phyloP scores from a whole-genome alignment of 2,329 filamentous ascomycete species.

The Alternaria incomplexa region DNA sequence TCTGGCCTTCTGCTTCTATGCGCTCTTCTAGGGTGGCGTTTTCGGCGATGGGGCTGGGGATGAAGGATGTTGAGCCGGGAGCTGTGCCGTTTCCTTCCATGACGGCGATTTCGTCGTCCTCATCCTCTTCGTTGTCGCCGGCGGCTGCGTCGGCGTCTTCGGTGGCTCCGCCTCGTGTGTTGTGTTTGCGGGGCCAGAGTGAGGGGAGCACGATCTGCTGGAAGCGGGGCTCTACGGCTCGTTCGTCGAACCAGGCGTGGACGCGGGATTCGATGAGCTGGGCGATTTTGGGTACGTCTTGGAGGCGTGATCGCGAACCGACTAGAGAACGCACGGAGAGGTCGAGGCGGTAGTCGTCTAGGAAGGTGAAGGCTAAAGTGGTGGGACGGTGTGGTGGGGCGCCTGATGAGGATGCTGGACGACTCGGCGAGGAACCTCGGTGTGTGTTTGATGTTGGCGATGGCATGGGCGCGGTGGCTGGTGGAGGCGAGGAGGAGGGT shows the following conservation, averaged over 20 bases:
- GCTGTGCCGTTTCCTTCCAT: conserved; percentile 15
- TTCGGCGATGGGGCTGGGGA: conserved; percentile 11
- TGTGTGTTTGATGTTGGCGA: conserved; percentile 50
- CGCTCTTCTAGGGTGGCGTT: conserved; percentile 37
- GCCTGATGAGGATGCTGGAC: conserved; percentile 32
- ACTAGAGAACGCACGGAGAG: conserved; percentile 81
- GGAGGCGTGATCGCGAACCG: conserved; percentile 77
- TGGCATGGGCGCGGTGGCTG: conserved; percentile 31
- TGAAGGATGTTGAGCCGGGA: conserved; percentile 10
- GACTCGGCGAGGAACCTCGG: conserved; percentile 53
- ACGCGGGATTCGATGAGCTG: conserved; percentile 80
- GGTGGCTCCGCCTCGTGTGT: conserved; percentile 74
- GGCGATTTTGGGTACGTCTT: conserved; percentile 88
- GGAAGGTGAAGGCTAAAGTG: conserved; percentile 92
- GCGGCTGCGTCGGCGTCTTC: conserved; percentile 42
- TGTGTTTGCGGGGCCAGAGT: conserved; percentile 84
- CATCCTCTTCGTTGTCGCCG: conserved; percentile 47
- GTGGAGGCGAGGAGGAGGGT: conserved; percentile 60
- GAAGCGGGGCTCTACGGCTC: conserved; percentile 83
- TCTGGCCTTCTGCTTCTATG: conserved; percentile 45
- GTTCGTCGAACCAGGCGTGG: conserved; percentile 87
- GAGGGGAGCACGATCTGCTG: conserved; percentile 85
- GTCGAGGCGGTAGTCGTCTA: conserved; percentile 85
- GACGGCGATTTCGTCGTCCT: conserved; percentile 19
- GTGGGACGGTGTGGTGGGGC: conserved; percentile 63